Evolutionary conservation across 495 filamentous ascomycete species (phyloP).

Genomic region (Aspergillus cristatus): DNA sequence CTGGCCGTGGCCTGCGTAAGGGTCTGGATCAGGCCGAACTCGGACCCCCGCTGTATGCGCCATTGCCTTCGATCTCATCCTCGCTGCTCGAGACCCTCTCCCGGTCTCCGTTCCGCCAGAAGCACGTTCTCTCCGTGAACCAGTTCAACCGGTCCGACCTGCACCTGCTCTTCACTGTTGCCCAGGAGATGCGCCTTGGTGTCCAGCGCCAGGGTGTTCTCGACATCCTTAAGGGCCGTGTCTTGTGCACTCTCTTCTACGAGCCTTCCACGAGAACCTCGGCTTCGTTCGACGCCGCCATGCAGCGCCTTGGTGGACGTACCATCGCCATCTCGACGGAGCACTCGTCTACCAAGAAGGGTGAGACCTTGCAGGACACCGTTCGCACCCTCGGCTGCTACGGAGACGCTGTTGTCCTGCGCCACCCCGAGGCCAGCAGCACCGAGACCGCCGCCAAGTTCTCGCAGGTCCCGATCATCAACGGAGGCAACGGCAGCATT

Average conservation of each 20-base stretch:
- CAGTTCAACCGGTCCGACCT: slow-evolving; percentile 80
- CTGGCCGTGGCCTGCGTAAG: slow-evolving; percentile 14
- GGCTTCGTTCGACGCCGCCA: slow-evolving; percentile 91
- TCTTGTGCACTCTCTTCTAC: slow-evolving; percentile 90
- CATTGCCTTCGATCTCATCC: slow-evolving; percentile 40
- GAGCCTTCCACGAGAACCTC: slow-evolving; percentile 96
- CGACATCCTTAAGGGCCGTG: slow-evolving; percentile 72
- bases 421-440: slow-evolving; percentile 74
- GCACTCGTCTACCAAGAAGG: slow-evolving; percentile 81
- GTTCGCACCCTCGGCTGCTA: slow-evolving; percentile 90
- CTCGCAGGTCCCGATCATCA: slow-evolving; percentile 85
- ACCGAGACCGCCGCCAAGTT: slow-evolving; percentile 74
- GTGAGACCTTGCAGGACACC: slow-evolving; percentile 86
- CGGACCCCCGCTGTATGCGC: slow-evolving; percentile 39
- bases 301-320: slow-evolving; percentile 90
- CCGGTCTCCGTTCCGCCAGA: slow-evolving; percentile 72
- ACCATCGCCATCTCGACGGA: slow-evolving; percentile 69
- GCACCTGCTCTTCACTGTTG: slow-evolving; percentile 89
- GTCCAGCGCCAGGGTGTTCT: slow-evolving; percentile 86
- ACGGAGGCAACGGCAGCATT: slow-evolving; percentile 87
- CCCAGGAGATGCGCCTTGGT: slow-evolving; percentile 90
- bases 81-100: slow-evolving; percentile 62
- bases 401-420: slow-evolving; percentile 85
- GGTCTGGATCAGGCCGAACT: slow-evolving; percentile 33
- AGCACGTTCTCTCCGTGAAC: slow-evolving; percentile 81